Percentiles rank a stretch among this genome's conserved stretches.
Evolutionary conservation across 176 grass and related monocot genomes (phyloP).

Genomic region (Tuctoria greenei): DNA sequence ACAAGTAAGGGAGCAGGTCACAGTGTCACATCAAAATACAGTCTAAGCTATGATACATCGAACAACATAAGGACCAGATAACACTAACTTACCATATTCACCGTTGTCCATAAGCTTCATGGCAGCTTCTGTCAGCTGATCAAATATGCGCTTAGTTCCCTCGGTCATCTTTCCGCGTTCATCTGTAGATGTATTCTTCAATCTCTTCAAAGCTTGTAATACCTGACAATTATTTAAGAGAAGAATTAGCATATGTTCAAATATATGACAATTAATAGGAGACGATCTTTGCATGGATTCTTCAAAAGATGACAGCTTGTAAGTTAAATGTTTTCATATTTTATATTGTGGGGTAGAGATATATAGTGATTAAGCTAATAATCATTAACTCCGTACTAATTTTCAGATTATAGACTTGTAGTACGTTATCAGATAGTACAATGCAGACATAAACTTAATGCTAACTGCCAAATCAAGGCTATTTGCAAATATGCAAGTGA

Average conservation of each 20-base stretch:
- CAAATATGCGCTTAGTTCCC: slow-evolving; percentile 73
- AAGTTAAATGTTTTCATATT: neutral
- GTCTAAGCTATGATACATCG: neutral
- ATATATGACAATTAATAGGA: slow-evolving; percentile 1
- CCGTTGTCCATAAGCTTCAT: slow-evolving; percentile 98
- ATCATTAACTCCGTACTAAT: neutral
- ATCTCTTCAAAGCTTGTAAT: slow-evolving; percentile 83
- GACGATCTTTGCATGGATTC: neutral
- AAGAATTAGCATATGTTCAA: neutral
- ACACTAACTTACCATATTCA: slow-evolving; percentile 64
- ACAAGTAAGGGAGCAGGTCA: slow-evolving; percentile 26
- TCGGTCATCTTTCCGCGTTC: slow-evolving; percentile 71
- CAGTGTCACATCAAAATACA: neutral
- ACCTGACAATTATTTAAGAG: slow-evolving; percentile 41
- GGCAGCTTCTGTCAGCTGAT: slow-evolving; percentile 83
- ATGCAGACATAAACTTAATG: neutral
- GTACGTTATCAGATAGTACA: neutral
- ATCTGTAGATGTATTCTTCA: slow-evolving; percentile 76
- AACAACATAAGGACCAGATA: slow-evolving; percentile 17
- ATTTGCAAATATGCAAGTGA: slow-evolving; percentile 7
- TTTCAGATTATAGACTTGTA: no score
- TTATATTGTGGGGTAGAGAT: no score
- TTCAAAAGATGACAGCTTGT: neutral
- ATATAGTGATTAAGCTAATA: neutral
- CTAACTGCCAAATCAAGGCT: neutral